Base-by-base conservation (phyloP, 2,329 filamentous ascomycete genomes). In the Paraphoma sp. region DNA sequence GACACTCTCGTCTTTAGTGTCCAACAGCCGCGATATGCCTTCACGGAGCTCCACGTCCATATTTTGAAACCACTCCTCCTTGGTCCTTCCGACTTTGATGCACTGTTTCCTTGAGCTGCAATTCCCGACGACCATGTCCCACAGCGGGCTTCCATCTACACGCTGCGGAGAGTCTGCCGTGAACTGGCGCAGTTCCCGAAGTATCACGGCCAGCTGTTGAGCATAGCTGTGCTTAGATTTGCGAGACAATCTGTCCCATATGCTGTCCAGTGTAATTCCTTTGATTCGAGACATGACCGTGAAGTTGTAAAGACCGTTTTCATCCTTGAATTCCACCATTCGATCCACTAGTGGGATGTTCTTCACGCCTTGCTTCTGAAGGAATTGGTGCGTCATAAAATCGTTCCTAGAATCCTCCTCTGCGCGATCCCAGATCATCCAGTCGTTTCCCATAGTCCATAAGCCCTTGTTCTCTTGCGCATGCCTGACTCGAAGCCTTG, bases 51-150 rank as follows among this genome's bases (percentile, higher is more conserved):
- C 52, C 5, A 51, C 55, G 6, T 44, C 55, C 12, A 62, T 45
- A 36, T 33, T 46, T 17, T 48, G 31, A 43, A 62, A 23, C 59
- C 59, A 62, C 28, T 62, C 59, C 14, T 61, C 59, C 41, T 31
- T 50, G 11, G 48, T 59, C n/a, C 53, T 51, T 11, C 43, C 53
- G 38, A 58, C 48, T 2, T 46, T 48, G 8, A 47, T 58, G 43
- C 56, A 62, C 14, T 14, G 23, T n/a, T 23, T 38, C 12, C 31
- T 30, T 11, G 23, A 11, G 33, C 17, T 2, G 45, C 59, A 62
- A 12, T 43, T 14, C 4, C 36, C 53, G 8, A 62, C 30, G 14
- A 62, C 16, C 11, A 31, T 18, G 44, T 62, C 59, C n/a, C 36
- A 41, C 11, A 62, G 52, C 7, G 52, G 59, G 17, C 51, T 52